These are phyloP conservation scores for Ilyonectria destructans DNA, from an alignment of 2,329 filamentous ascomycete genomes.

Conservation along the genomic window DNA sequence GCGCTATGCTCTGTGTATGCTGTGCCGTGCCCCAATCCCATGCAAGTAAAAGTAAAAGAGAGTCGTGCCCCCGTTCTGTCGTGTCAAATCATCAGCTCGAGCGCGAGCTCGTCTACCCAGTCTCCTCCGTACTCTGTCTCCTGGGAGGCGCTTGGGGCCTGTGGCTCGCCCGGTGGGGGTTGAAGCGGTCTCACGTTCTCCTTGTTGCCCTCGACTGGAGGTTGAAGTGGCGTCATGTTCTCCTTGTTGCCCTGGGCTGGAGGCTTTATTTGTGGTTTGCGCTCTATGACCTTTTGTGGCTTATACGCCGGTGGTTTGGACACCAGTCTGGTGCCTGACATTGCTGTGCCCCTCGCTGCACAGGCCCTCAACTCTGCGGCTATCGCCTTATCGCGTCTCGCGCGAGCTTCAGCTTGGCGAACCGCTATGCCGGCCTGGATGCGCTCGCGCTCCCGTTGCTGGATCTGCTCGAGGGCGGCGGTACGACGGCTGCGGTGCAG, in stretches of 20 bases:
- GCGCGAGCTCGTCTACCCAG: conserved; percentile 57
- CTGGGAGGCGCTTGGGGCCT: conserved; percentile 51
- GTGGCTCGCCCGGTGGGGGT: conserved; percentile 11
- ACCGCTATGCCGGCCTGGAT: conserved; percentile 39
- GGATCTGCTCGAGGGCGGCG: conserved; percentile 52
- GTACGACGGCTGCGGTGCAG: conserved; percentile 55
- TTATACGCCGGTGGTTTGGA: not conserved
- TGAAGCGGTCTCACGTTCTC: conserved; percentile 43
- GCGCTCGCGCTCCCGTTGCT: conserved; percentile 46
- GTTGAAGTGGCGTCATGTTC: conserved; percentile 35
- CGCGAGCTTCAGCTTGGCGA: conserved; percentile 28
- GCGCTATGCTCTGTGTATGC: not conserved
- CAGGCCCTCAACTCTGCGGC: not conserved
- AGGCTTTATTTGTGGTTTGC: not conserved
- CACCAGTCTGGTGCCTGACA: not conserved
- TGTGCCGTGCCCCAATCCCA: not conserved
- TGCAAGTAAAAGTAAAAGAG: conserved; percentile 12
- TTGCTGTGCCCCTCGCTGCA: no score
- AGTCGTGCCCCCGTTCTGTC: conserved; percentile 12
- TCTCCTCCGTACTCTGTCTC: conserved; percentile 59
- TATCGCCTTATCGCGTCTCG: conserved; percentile 20
- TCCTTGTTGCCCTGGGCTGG: conserved; percentile 44
- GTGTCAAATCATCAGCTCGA: conserved; percentile 50
- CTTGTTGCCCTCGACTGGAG: conserved; percentile 39
- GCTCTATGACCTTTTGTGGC: not conserved